Base-by-base conservation (phyloP, 306 rosid species). In the Notholithocarpus densiflorus region DNA sequence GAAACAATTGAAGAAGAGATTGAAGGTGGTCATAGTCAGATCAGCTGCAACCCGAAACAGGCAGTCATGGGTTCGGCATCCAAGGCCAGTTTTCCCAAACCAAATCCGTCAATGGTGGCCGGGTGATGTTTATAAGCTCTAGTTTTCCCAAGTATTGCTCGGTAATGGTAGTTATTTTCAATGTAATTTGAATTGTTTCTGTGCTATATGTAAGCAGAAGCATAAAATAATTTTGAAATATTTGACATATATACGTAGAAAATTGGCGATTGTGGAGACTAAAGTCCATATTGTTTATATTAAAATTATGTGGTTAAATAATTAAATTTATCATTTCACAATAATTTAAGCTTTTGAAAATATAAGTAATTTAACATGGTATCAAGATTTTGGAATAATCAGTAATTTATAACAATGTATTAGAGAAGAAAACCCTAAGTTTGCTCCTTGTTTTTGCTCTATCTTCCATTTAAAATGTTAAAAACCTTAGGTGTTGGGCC, bases 1-100 rank as follows among this genome's bases (percentile, higher is more conserved):
- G 72, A 34, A 66, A 66, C 72, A 19, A 66, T 66, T 34, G 72
- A 34, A 32, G 72, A 66, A 66, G 72, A 18, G 37, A 66, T 5
- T 1, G 72, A 66, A 2, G 20, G 52, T 66, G 52, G 72, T 66
- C 72, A 34, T 4, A 19, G 26, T 10, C 72, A 66, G 17, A 9
- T 3, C 72, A 19, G 52, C 72, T 0, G 24, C 72, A 66, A 34
- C 27, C 18, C 20, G 24, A 66, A 66, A 0, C 72, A 48, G 2
- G 72, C 72, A 5, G 11, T 5, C 21, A 1, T 6, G 6, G 37
- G 72, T 10, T 32, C 52, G 7, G 37, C 72, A 1, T 45, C 52
- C 72, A 66, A 66, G 52, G 26, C 19, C n/a, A 45, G 37, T 19
- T 66, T 8, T 19, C 52, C 24, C 72, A 66, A 66, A n/a, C 52